A percentile compares a stretch with the other conserved stretches of the same genome.
phyloP scores from a whole-genome alignment of 495 filamentous ascomycete genomes.

The Penicillium maclennaniae region DNA sequence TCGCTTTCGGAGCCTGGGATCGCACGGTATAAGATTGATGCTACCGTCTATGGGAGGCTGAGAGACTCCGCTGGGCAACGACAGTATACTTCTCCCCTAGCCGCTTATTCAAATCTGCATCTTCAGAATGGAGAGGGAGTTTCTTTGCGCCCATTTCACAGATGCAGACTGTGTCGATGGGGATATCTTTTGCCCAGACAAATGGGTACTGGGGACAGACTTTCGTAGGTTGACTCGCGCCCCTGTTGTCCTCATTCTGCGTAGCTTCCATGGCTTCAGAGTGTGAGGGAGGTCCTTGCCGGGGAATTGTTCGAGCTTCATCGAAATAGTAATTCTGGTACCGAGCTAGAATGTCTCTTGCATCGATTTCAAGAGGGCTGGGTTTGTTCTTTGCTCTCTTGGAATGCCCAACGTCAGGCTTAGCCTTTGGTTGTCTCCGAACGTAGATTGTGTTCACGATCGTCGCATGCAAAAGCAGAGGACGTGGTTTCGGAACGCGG shows the following conservation, averaged over 20 bases:
- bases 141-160: slow-evolving; percentile 77
- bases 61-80: slow-evolving; percentile 34
- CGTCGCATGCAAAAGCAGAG: slow-evolving; percentile 79
- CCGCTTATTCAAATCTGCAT: slow-evolving; percentile 27
- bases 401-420: slow-evolving; percentile 13
- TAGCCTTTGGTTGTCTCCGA: slow-evolving; percentile 28
- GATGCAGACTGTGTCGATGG: slow-evolving; percentile 61
- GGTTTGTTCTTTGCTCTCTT: slow-evolving; percentile 30
- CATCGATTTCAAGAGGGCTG: slow-evolving; percentile 36
- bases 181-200: slow-evolving; percentile 60
- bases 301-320: slow-evolving; percentile 18
- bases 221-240: neutral
- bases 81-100: slow-evolving; percentile 43
- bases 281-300: neutral
- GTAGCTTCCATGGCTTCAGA: neutral
- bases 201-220: slow-evolving; percentile 21
- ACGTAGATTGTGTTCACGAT: slow-evolving; percentile 86
- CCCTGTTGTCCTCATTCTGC: neutral
- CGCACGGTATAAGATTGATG: no score
- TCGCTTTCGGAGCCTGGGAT: no score
- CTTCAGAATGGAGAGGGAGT: slow-evolving; percentile 30
- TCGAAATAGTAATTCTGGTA: slow-evolving; percentile 37
- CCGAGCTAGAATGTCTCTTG: slow-evolving; percentile 26
- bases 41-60: neutral
- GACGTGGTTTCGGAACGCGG: slow-evolving; percentile 38